Percentiles rank a stretch among this genome's conserved stretches.
Conservation (phyloP, 106 monocot genomes). For the Dendrobium huoshanense region DNA sequence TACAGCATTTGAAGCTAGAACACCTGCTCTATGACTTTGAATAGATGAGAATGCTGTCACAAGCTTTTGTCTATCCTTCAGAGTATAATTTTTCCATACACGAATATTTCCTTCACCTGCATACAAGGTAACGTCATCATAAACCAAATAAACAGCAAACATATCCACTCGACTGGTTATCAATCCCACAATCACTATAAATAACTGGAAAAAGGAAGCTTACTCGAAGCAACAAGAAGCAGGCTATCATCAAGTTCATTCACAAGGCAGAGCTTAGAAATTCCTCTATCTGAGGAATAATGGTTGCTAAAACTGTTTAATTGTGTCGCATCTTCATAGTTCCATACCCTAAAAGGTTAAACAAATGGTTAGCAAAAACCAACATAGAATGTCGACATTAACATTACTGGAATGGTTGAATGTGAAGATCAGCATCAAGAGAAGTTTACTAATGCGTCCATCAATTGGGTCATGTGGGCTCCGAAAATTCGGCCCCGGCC, state of each 20-base stretch:
- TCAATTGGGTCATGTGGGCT: too few relatives aligned
- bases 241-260: constrained; percentile 96
- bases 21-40: constrained; percentile 41
- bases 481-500: too few relatives aligned
- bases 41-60: constrained; percentile 89
- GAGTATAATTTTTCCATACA: constrained; percentile 75
- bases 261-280: constrained; percentile 86
- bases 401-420: too few relatives aligned
- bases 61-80: constrained; percentile 74
- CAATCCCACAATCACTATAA: background rate
- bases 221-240: constrained; percentile 89
- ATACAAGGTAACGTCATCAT: background rate
- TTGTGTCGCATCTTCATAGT: constrained; percentile 74
- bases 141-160: background rate
- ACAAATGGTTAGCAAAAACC: background rate
- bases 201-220: constrained; percentile 7
- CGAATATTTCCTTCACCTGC: constrained; percentile 91
- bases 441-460: too few relatives aligned
- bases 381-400: too few relatives aligned
- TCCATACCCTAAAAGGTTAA: constrained; percentile 62
- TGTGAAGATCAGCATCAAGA: too few relatives aligned
- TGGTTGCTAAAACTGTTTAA: constrained; percentile 85
- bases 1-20: constrained; percentile 46
- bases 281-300: constrained; percentile 65
- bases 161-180: background rate